Evolutionary conservation across 73 alveolate species (phyloP), one percentile per base, ranked within the genome.

Genomic region (Halteria grandinella): DNA sequence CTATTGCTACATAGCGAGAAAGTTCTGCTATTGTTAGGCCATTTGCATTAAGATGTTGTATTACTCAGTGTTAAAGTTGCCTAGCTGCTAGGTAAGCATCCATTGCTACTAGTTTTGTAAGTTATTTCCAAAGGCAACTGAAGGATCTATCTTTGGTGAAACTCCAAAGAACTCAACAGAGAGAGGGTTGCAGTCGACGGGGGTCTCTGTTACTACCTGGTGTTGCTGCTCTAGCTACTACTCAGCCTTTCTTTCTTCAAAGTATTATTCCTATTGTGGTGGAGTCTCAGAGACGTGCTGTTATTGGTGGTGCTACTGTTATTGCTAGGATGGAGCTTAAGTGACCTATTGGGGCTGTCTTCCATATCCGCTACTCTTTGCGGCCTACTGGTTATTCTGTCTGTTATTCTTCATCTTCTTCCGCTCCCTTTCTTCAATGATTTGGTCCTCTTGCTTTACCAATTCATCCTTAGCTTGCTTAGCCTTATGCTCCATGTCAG

Each of bases 381-480:
- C 15, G 18, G 18, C 15, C 50, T 39, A 11, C 50, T 11, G 15
- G 10, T 11, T 39, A 11, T 39, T 39, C 50, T 39, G 15, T 39
- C 15, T 10, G 15, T 39, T 39, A 14, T 15, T 39, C 50, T 15
- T 39, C 50, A 39, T 39, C 50, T 39, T 39, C 10, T 15, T n/a
- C n/a, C n/a, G n/a, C n/a, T n/a, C n/a, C n/a, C n/a, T n/a, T n/a
- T n/a, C n/a, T n/a, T n/a, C n/a, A n/a, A n/a, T n/a, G n/a, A n/a
- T n/a, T n/a, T n/a, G n/a, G 6, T 70, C 75, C 23, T 73, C 85
- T 55, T 54, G 23, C 75, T 44, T 44, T 10, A 73, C 85, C n/a
- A 39, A 36, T 55, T 53, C 74, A 17, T 52, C 85, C 17, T 73
- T 52, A 18, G 50, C 85, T 52, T 73, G 24, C 12, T 15, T 41